Conservation (phyloP, 2,329 filamentous ascomycete species). For the Botrytis fragariae region DNA sequence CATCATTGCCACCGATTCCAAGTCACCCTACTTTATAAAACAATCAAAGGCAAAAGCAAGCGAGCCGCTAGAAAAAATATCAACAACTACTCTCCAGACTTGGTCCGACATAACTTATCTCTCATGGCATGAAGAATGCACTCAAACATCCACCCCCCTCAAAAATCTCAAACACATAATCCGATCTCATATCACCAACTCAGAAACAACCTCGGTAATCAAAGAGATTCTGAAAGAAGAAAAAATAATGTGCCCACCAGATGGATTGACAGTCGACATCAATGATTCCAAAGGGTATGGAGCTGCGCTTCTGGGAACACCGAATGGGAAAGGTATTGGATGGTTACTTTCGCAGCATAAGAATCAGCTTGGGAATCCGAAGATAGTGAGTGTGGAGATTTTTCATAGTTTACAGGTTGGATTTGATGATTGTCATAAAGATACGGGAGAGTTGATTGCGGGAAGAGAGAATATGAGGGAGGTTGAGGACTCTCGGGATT, state of each 20-base stretch:
- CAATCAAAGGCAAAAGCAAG: not conserved
- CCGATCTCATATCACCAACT: not conserved
- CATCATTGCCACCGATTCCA: not conserved
- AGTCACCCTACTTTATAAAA: not conserved
- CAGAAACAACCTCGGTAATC: not conserved
- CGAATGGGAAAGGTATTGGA: not conserved
- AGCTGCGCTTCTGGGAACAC: not conserved
- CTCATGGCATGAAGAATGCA: not conserved
- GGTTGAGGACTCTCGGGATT: not conserved
- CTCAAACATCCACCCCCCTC: not conserved
- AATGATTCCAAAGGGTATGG: not conserved
- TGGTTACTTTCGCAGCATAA: not conserved
- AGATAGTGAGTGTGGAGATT: not conserved
- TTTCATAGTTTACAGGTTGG: not conserved
- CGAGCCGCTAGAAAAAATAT: not conserved
- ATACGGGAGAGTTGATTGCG: not conserved
- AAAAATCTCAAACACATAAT: not conserved
- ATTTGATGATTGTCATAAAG: not conserved
- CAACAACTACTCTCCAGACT: not conserved
- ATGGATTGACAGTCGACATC: not conserved
- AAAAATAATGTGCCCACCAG: not conserved
- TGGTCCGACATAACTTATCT: not conserved
- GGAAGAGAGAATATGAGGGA: not conserved
- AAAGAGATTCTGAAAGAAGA: not conserved
- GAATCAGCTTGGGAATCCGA: not conserved